Evolutionary conservation across 768 basidiomycete species (phyloP).

Genomic region (Hydnum rufescens): DNA sequence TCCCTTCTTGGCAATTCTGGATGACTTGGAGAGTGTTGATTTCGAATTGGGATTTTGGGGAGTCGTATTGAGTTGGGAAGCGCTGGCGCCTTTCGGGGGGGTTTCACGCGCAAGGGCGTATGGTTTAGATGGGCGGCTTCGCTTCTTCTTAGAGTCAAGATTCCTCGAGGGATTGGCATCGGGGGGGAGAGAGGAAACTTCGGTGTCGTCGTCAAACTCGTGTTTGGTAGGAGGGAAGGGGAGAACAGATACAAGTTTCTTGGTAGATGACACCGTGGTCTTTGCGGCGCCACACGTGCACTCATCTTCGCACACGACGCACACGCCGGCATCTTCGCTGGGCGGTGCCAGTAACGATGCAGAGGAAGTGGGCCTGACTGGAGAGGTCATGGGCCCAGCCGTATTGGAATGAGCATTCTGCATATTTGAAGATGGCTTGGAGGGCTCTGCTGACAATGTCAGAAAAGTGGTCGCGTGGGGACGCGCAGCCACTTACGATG

Average conservation of each 20-base stretch:
- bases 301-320: slow-evolving; percentile 78
- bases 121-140: slow-evolving; percentile 38
- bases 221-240: not conserved
- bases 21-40: not conserved
- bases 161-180: slow-evolving; percentile 8
- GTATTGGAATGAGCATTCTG: slow-evolving; percentile 30
- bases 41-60: not conserved
- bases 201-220: not conserved
- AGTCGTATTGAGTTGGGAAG: slow-evolving; percentile 3
- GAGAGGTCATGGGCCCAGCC: slow-evolving; percentile 18
- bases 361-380: slow-evolving; percentile 19
- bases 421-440: slow-evolving; percentile 40
- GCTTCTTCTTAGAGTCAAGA: slow-evolving; percentile 21
- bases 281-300: slow-evolving; percentile 42
- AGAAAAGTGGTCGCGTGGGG: not conserved
- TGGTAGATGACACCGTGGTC: not conserved
- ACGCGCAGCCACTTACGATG: not conserved
- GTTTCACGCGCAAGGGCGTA: slow-evolving; percentile 21
- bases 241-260: not conserved
- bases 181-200: not conserved
- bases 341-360: slow-evolving; percentile 23
- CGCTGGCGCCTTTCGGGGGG: slow-evolving; percentile 13
- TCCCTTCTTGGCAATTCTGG: too few species aligned
- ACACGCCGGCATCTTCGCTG: slow-evolving; percentile 74
- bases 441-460: slow-evolving; percentile 1